These are phyloP conservation scores for Madurella fahalii DNA, from an alignment of 2,329 filamentous ascomycete species.

Conservation along the genomic window DNA sequence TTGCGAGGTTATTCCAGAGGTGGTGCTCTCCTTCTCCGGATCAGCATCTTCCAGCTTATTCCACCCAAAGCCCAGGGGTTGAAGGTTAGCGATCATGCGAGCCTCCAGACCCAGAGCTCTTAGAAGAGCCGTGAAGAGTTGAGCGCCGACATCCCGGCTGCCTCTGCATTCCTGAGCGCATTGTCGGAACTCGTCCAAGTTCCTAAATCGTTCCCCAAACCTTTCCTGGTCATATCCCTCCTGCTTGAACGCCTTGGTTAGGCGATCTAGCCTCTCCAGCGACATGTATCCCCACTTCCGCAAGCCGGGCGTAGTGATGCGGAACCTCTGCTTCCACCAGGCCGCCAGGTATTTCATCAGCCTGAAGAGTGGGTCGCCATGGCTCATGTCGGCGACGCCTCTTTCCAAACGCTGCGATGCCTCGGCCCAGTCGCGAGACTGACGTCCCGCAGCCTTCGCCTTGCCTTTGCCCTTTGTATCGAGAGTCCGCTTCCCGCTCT, in stretches of 20 bases:
- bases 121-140: slow-evolving; percentile 83
- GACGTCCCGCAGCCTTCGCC: slow-evolving; percentile 35
- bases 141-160: slow-evolving; percentile 81
- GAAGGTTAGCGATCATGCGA: slow-evolving; percentile 77
- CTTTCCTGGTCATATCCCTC: slow-evolving; percentile 56
- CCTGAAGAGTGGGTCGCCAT: slow-evolving; percentile 74
- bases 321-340: slow-evolving; percentile 87
- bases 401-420: slow-evolving; percentile 66
- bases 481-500: slow-evolving; percentile 19
- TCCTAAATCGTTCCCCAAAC: slow-evolving; percentile 74
- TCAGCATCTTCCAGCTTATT: slow-evolving; percentile 79
- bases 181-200: slow-evolving; percentile 62
- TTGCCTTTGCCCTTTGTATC: slow-evolving; percentile 29
- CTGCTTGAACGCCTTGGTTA: slow-evolving; percentile 65
- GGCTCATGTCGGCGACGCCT: slow-evolving; percentile 70
- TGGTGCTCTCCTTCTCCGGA: slow-evolving; percentile 37
- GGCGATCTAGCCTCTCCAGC: slow-evolving; percentile 67
- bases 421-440: slow-evolving; percentile 64
- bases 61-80: slow-evolving; percentile 87
- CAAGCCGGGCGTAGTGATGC: slow-evolving; percentile 69
- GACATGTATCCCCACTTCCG: slow-evolving; percentile 89
- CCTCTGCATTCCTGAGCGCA: slow-evolving; percentile 68
- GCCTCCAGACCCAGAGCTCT: slow-evolving; percentile 78
- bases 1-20: slow-evolving; percentile 6
- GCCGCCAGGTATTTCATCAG: slow-evolving; percentile 71